Conservation (phyloP, 352 stramenopile genomes). For the Phytophthora tubulina region DNA sequence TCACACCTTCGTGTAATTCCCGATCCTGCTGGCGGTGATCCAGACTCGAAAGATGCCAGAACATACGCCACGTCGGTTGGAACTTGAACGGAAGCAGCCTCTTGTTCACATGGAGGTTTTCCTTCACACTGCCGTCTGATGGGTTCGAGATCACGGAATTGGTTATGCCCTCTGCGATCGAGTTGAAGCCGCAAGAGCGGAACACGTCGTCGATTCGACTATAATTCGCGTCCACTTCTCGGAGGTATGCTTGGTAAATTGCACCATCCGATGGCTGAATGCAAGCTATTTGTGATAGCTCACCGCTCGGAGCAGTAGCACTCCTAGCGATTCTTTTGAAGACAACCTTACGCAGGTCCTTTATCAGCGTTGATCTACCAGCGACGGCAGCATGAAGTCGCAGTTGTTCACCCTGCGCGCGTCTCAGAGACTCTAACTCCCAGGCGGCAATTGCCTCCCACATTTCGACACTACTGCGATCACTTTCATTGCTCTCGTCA, state of each 20-base stretch:
- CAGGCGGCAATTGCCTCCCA: constrained; percentile 11
- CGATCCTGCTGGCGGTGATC: constrained; percentile 5
- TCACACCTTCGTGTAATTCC: neutral
- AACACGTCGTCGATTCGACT: constrained; percentile 22
- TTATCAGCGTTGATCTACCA: neutral
- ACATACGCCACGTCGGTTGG: neutral
- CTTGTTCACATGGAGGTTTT: constrained; percentile 9
- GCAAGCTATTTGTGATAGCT: neutral
- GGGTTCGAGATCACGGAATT: constrained; percentile 1
- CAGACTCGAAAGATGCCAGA: neutral
- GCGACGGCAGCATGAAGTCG: constrained; percentile 6
- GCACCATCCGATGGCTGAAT: neutral
- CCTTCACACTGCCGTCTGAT: neutral
- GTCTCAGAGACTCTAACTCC: constrained; percentile 10
- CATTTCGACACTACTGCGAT: neutral
- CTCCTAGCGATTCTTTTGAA: neutral
- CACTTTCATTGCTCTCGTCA: neutral
- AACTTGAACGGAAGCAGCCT: constrained; percentile 6
- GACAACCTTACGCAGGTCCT: constrained; percentile 12
- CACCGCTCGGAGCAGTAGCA: neutral
- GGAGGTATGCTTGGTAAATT: constrained; percentile 2
- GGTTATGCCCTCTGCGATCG: neutral
- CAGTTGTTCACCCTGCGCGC: neutral
- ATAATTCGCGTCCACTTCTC: constrained; percentile 22
- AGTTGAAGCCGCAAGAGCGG: neutral